phyloP scores from a whole-genome alignment of 139 green algal species.

The Chlorella sp. region DNA sequence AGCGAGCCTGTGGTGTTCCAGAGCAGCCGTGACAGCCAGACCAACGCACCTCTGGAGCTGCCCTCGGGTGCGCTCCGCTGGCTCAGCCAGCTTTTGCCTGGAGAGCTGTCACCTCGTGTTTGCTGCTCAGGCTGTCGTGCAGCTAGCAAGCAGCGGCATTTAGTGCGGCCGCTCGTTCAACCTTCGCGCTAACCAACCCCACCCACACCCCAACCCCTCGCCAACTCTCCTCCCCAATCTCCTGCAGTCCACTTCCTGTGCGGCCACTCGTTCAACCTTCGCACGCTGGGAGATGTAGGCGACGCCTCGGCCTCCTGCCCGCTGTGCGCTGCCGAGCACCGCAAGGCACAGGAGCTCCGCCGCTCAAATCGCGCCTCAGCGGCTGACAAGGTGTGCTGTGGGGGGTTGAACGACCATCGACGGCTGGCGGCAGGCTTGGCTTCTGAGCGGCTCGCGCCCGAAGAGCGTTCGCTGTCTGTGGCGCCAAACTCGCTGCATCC shows the following conservation, averaged over 20 bases:
- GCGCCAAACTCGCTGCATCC: too few species aligned
- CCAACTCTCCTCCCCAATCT: neutral
- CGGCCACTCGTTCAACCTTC: conserved; percentile 92
- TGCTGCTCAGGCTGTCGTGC: too few species aligned
- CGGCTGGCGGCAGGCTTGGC: too few species aligned
- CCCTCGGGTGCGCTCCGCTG: conserved; percentile 57
- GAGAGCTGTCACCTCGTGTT: too few species aligned
- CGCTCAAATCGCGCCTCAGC: conserved; percentile 61
- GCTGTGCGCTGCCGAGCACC: conserved; percentile 84
- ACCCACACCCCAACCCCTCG: too few species aligned
- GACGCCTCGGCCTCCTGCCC: conserved; percentile 90
- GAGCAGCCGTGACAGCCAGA: conserved; percentile 75
- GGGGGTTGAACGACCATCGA: too few species aligned
- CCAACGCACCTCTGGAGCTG: conserved; percentile 85
- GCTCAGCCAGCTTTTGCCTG: too few species aligned
- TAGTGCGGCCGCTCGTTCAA: too few species aligned
- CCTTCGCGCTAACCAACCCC: too few species aligned
- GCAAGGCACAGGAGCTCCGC: conserved; percentile 71
- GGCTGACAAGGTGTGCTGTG: conserved; percentile 36
- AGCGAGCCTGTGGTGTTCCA: conserved; percentile 89
- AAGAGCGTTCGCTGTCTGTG: too few species aligned
- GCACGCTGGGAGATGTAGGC: conserved; percentile 90
- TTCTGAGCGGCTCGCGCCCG: too few species aligned
- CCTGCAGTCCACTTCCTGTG: conserved; percentile 95
- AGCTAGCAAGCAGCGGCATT: too few species aligned